Percentiles rank a stretch among this genome's conserved stretches.
phyloP scores from a whole-genome alignment of 2,329 filamentous ascomycete species.

The Calonectria pteridis region DNA sequence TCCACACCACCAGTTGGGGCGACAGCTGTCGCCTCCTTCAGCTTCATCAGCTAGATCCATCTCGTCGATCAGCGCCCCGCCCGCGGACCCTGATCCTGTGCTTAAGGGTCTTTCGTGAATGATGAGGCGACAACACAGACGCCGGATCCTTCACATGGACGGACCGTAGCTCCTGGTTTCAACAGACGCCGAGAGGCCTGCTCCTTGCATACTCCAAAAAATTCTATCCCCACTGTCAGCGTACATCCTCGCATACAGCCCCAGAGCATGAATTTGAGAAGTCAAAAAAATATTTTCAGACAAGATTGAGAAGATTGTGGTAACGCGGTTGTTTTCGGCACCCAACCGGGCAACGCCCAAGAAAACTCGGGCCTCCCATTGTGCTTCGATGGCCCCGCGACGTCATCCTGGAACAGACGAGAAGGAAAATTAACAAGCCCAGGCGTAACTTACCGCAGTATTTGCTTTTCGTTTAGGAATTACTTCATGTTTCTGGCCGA shows the following conservation, averaged over 20 bases:
- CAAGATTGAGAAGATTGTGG: slow-evolving; percentile 72
- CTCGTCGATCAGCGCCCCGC: slow-evolving; percentile 9
- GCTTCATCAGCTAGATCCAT: slow-evolving; percentile 20
- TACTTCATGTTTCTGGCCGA: slow-evolving; percentile 60
- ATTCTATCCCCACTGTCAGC: slow-evolving; percentile 9
- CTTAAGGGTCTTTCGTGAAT: background rate
- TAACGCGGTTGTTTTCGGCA: slow-evolving; percentile 75
- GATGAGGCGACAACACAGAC: slow-evolving; percentile 7
- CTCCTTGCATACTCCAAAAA: background rate
- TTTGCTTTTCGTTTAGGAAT: background rate
- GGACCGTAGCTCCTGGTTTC: background rate
- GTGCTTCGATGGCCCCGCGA: slow-evolving; percentile 65
- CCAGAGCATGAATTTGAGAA: background rate
- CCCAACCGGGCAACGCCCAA: slow-evolving; percentile 46
- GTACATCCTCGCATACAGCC: slow-evolving; percentile 2
- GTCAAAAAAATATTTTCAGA: slow-evolving; percentile 60
- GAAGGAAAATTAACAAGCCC: background rate
- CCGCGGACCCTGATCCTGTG: background rate
- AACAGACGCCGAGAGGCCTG: background rate
- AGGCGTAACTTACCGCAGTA: slow-evolving; percentile 30
- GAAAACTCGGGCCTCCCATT: slow-evolving; percentile 35
- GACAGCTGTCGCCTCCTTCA: slow-evolving; percentile 16
- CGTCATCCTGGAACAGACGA: slow-evolving; percentile 58
- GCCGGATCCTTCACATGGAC: background rate
- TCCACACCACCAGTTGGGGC: slow-evolving; percentile 13